Evolutionary conservation across 1,284 basidiomycete species (phyloP).

Genomic region (Marasmius tenuissimus): DNA sequence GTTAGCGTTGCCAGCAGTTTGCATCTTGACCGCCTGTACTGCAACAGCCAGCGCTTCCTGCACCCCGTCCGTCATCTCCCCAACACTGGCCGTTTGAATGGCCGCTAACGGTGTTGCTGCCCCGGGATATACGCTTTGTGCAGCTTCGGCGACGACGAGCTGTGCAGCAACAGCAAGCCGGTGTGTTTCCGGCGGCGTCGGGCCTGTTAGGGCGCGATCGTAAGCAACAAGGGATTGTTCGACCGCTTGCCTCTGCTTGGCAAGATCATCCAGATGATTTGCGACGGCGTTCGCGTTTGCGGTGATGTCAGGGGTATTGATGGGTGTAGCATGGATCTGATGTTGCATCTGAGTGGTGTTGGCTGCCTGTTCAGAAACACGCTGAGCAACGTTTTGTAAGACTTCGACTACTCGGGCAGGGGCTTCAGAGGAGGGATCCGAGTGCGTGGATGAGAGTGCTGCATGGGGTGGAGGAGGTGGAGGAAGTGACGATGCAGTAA

Average conservation of each 20-base stretch:
- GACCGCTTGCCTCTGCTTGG: constrained; percentile 77
- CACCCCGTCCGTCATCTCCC: constrained; percentile 14
- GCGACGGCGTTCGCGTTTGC: constrained; percentile 15
- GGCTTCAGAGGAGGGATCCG: constrained; percentile 2
- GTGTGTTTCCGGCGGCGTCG: constrained; percentile 43
- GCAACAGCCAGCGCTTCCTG: constrained; percentile 15
- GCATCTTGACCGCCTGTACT: constrained; percentile 8
- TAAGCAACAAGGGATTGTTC: constrained; percentile 76
- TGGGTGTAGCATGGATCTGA: neutral
- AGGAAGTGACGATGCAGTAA: neutral
- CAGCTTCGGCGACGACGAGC: constrained; percentile 76
- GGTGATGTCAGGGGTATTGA: constrained; percentile 21
- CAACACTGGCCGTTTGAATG: constrained; percentile 16
- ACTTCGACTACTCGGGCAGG: constrained; percentile 69
- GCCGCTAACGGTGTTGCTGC: constrained; percentile 9
- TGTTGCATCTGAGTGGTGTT: constrained; percentile 40
- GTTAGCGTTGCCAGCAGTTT: constrained; percentile 8
- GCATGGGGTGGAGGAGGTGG: neutral
- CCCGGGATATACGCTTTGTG: constrained; percentile 35
- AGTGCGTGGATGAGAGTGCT: neutral
- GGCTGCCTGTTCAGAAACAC: constrained; percentile 71
- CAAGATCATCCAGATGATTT: constrained; percentile 62
- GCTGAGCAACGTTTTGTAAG: constrained; percentile 69
- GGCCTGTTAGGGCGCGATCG: constrained; percentile 61
- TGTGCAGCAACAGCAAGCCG: constrained; percentile 69